Conservation (phyloP, 768 basidiomycete genomes). For the Russula olivacea region DNA sequence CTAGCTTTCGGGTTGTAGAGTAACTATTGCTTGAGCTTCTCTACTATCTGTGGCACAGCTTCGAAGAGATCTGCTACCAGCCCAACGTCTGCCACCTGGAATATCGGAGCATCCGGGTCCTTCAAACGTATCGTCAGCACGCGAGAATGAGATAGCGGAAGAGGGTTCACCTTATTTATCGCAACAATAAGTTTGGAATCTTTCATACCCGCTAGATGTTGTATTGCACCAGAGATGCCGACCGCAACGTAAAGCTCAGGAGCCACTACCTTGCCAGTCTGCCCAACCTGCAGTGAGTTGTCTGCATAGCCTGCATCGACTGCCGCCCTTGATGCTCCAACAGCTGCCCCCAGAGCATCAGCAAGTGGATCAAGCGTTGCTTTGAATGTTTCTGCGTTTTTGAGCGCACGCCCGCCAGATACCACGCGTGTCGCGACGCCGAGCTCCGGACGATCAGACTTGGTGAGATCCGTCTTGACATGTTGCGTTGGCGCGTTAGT, state of each 20-base stretch:
- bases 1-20: slow-evolving; percentile 1
- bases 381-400: slow-evolving; percentile 91
- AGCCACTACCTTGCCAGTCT: slow-evolving; percentile 98
- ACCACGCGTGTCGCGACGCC: slow-evolving; percentile 83
- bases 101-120: slow-evolving; percentile 98
- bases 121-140: slow-evolving; percentile 30
- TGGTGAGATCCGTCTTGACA: slow-evolving; percentile 68
- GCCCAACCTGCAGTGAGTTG: slow-evolving; percentile 97
- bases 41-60: slow-evolving; percentile 81
- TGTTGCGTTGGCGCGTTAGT: slow-evolving; percentile 54
- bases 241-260: slow-evolving; percentile 94
- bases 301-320: slow-evolving; percentile 98
- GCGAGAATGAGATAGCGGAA: background rate
- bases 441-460: slow-evolving; percentile 90
- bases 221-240: slow-evolving; percentile 97
- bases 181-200: slow-evolving; percentile 98
- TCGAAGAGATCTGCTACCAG: slow-evolving; percentile 92
- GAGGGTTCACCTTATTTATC: slow-evolving; percentile 75
- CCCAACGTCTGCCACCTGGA: slow-evolving; percentile 95
- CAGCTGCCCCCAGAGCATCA: slow-evolving; percentile 88
- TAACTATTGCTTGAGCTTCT: slow-evolving; percentile 62
- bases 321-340: slow-evolving; percentile 96
- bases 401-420: slow-evolving; percentile 92
- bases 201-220: slow-evolving; percentile 99
- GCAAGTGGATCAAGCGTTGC: slow-evolving; percentile 84